These are phyloP conservation scores for Blastomyces parvus DNA, from an alignment of 2,329 filamentous ascomycete genomes.

Conservation along the genomic window DNA sequence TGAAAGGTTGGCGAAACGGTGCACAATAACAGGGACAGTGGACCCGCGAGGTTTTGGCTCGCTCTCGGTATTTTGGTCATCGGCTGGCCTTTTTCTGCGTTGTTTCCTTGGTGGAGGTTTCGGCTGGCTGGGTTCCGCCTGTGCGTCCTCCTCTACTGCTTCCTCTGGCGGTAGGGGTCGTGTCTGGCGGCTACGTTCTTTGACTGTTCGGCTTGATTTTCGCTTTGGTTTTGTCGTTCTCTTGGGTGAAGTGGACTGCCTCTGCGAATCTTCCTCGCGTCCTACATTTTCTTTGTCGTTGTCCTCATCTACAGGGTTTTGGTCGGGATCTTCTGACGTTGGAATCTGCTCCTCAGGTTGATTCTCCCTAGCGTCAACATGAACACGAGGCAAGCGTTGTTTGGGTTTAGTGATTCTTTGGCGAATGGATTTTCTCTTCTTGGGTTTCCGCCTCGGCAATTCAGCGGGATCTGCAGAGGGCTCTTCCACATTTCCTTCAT, in stretches of 20 bases:
- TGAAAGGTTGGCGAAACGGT: slow-evolving; percentile 30
- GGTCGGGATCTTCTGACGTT: slow-evolving; percentile 8
- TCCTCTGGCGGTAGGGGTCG: slow-evolving; percentile 5
- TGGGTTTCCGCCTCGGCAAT: background rate
- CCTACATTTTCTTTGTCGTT: slow-evolving; percentile 17
- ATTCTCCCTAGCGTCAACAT: background rate
- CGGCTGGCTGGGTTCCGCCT: slow-evolving; percentile 12
- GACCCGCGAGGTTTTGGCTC: slow-evolving; percentile 21
- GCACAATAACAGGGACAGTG: slow-evolving; percentile 34
- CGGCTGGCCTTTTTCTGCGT: slow-evolving; percentile 6
- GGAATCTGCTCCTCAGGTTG: slow-evolving; percentile 4
- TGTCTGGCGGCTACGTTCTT: background rate
- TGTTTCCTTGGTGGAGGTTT: slow-evolving; percentile 2
- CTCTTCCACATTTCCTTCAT: background rate
- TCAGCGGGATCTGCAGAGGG: background rate
- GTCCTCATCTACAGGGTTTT: slow-evolving; percentile 6
- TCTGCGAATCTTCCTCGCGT: slow-evolving; percentile 1
- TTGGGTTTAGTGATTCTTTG: slow-evolving; percentile 1
- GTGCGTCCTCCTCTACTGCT: slow-evolving; percentile 14
- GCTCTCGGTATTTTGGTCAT: background rate
- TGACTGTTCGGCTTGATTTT: background rate
- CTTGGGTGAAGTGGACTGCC: background rate
- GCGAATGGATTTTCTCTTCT: slow-evolving; percentile 7
- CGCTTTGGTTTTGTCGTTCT: background rate
- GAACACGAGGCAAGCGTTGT: background rate